phyloP scores from a whole-genome alignment of 2,329 filamentous ascomycete genomes.

The Herpotrichia juniperi region DNA sequence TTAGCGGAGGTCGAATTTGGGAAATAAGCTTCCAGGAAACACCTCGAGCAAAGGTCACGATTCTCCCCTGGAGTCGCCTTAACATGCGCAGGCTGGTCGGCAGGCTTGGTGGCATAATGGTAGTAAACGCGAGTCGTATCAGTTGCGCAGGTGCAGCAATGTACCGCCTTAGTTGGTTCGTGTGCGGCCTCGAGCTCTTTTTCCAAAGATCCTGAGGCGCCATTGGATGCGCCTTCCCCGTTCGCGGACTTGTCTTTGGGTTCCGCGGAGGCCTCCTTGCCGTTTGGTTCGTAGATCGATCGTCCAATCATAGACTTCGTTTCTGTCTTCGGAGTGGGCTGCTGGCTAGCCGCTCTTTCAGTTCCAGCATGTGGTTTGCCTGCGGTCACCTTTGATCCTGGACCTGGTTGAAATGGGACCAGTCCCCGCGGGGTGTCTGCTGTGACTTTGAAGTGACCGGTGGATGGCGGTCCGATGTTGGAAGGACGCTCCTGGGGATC shows the following conservation, averaged over 20 bases:
- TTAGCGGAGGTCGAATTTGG: constrained; percentile 77
- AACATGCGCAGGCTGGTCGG: constrained; percentile 52
- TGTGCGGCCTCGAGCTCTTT: constrained; percentile 68
- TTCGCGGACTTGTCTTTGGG: constrained; percentile 64
- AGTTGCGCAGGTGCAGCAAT: constrained; percentile 90
- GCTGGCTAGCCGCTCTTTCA: constrained; percentile 71
- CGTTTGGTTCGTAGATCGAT: constrained; percentile 92
- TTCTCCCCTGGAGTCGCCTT: constrained; percentile 68
- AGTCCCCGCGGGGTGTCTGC: constrained; percentile 94
- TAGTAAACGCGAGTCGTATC: constrained; percentile 80
- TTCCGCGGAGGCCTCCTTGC: constrained; percentile 78
- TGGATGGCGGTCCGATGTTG: constrained; percentile 94
- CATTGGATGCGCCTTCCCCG: constrained; percentile 73
- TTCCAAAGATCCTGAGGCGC: constrained; percentile 62
- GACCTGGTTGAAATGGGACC: constrained; percentile 91
- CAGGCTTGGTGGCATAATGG: constrained; percentile 69
- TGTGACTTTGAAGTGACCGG: constrained; percentile 94
- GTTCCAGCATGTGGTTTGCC: constrained; percentile 71
- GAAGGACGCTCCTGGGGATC: constrained; percentile 95
- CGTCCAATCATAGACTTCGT: constrained; percentile 91
- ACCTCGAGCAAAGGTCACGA: constrained; percentile 90
- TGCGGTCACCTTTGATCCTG: constrained; percentile 67
- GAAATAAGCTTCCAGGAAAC: constrained; percentile 83
- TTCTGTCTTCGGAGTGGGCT: constrained; percentile 74
- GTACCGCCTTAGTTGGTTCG: constrained; percentile 69